A percentile compares a stretch with the other conserved stretches of the same genome.
phyloP scores from a whole-genome alignment of 2,329 filamentous ascomycete genomes.

The Fusarium staphyleae region DNA sequence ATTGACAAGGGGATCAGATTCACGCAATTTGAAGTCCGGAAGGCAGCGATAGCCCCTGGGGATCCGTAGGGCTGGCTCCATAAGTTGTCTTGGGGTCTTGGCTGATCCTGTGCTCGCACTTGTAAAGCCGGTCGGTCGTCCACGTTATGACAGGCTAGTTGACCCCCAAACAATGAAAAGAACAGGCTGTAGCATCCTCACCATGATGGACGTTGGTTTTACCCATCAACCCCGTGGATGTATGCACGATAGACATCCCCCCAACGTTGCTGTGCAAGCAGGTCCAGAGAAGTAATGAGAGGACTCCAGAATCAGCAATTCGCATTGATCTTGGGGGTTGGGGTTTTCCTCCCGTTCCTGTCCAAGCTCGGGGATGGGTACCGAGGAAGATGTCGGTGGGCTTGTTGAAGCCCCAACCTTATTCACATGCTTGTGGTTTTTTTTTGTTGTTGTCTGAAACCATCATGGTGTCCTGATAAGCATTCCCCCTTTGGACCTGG shows the following conservation, averaged over 20 bases:
- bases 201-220: background rate
- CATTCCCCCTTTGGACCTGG: slow-evolving; percentile 13
- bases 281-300: slow-evolving; percentile 2
- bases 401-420: slow-evolving; percentile 38
- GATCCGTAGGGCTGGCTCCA: slow-evolving; percentile 3
- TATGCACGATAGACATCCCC: background rate
- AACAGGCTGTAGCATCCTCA: background rate
- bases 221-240: background rate
- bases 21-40: slow-evolving; percentile 34
- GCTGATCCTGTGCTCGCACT: slow-evolving; percentile 29
- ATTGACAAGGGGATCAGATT: slow-evolving; percentile 16
- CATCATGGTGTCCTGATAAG: slow-evolving; percentile 4
- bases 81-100: background rate
- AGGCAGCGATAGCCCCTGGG: background rate
- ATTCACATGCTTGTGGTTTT: slow-evolving; percentile 14
- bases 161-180: slow-evolving; percentile 10
- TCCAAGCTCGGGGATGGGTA: slow-evolving; percentile 11
- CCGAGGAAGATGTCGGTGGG: background rate
- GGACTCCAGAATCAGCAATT: background rate
- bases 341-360: slow-evolving; percentile 18
- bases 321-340: slow-evolving; percentile 37
- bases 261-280: background rate
- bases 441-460: background rate
- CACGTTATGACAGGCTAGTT: background rate
- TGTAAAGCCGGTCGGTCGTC: slow-evolving; percentile 35